These are phyloP conservation scores for Dipodascopsis tothii DNA, from an alignment of 805 yeast genomes.

Conservation along the genomic window DNA sequence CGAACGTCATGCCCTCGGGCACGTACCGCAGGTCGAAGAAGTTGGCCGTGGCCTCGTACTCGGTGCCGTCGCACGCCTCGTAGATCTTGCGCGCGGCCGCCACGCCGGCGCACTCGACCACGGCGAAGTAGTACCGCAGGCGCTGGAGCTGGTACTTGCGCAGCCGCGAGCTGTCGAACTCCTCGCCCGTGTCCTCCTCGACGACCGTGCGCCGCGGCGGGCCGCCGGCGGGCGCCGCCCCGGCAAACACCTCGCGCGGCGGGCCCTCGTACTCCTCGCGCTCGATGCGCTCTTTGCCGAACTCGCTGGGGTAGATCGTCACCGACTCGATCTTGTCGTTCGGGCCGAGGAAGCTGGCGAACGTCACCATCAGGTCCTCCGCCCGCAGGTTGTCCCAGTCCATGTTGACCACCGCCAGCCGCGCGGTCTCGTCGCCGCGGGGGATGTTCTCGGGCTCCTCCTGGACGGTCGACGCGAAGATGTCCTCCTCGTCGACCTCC, in stretches of 20 bases:
- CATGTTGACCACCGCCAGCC: constrained; percentile 87
- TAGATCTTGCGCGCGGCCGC: constrained; percentile 68
- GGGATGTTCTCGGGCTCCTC: constrained; percentile 58
- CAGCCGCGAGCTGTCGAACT: constrained; percentile 74
- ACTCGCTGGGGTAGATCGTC: constrained; percentile 77
- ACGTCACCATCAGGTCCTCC: constrained; percentile 80
- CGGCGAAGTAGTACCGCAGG: constrained; percentile 86
- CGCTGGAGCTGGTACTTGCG: constrained; percentile 90
- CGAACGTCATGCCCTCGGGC: constrained; percentile 88
- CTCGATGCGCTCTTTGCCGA: constrained; percentile 85
- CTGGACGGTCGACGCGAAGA: constrained; percentile 33
- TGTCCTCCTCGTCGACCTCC: constrained; percentile 20
- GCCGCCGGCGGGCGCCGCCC: constrained; percentile 32
- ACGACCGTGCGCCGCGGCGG: constrained; percentile 40
- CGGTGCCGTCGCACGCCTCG: constrained; percentile 86
- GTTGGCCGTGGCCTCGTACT: constrained; percentile 91
- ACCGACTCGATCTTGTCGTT: constrained; percentile 65
- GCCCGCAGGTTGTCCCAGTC: constrained; percentile 97
- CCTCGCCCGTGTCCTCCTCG: constrained; percentile 77
- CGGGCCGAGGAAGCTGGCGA: constrained; percentile 72
- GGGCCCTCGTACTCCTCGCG: constrained; percentile 90
- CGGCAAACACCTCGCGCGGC: constrained; percentile 65
- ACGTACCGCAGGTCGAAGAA: constrained; percentile 85
- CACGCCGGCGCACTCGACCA: constrained; percentile 71
- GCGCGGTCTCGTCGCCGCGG: constrained; percentile 73